These are phyloP conservation scores for Plasmodium vinckei DNA, from an alignment of 169 alveolate species.

Conservation along the genomic window DNA sequence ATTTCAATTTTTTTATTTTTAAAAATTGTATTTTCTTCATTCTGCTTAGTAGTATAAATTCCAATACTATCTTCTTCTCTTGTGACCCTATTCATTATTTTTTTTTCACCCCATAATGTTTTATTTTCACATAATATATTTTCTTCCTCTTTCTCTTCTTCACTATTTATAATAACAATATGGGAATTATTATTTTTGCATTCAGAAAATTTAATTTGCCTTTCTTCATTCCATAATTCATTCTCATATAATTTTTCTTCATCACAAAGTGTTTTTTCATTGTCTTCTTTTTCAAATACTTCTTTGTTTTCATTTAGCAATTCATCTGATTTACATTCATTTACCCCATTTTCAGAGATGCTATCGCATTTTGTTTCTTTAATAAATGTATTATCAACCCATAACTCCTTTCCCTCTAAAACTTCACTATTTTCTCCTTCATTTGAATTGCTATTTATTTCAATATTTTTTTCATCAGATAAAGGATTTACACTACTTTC, in stretches of 20 bases:
- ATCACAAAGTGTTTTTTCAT: not conserved
- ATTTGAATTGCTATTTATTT: too few relatives aligned
- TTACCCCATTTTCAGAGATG: not conserved
- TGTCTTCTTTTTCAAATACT: not conserved
- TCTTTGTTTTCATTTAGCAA: not conserved
- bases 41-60: not conserved
- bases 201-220: too few relatives aligned
- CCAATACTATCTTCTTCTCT: not conserved
- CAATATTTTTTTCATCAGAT: too few relatives aligned
- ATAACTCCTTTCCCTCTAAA: too few relatives aligned
- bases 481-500: too few relatives aligned
- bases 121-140: slow-evolving; percentile 2
- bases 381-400: too few relatives aligned
- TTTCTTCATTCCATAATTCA: not conserved
- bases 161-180: not conserved
- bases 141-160: not conserved
- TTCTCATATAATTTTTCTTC: not conserved
- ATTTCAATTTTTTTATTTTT: not conserved
- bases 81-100: not conserved
- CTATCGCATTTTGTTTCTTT: not conserved
- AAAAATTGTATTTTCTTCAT: not conserved
- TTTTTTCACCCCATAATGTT: not conserved
- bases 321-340: not conserved
- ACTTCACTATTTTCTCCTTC: too few relatives aligned
- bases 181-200: not conserved